Base-by-base conservation (phyloP, 495 filamentous ascomycete species). In the Lasiosphaeria miniovina region DNA sequence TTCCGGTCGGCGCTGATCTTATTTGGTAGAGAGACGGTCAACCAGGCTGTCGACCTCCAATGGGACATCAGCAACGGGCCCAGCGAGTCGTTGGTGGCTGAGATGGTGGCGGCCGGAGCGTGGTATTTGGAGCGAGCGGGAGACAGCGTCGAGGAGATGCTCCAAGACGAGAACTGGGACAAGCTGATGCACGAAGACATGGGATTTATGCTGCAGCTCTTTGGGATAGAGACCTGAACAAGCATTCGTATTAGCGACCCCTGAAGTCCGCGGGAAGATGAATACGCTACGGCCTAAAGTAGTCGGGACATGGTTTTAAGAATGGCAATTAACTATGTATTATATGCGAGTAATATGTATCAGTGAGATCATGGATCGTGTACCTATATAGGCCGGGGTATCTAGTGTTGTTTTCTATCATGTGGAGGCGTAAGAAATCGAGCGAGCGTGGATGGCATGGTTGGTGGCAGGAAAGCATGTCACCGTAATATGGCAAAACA, bases 401-500 rank as follows among this genome's bases (percentile, higher is more conserved):
- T 24, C 24, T 24, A 24, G 24, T 24, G 1, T 24, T 24, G 24
- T 24, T 24, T 0, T 24, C 24, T 24, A 24, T 24, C 24, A 24
- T 24, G 24, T 24, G 24, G 24, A 24, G 24, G 24, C 24, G 24
- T 24, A 24, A 24, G 24, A 24, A 24, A 24, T 24, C 24, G 24
- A 24, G 24, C 24, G 24, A 24, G 24, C 24, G 24, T 24, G 24
- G 24, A 24, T 50, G 7, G 49, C 48, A 49, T 49, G 8, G 54
- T 9, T 10, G 11, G 11, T 32, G n/a, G 35, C 50, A 34, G n/a
- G 3, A 2, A 36, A 35, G 31, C 34, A 35, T 38, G 17, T 60
- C 33, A 63, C 55, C 67, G 63, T 45, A 80, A 63, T 10, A 75
- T 62, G 4, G 77, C 76, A 69, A 80, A 80, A 45, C 70, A 67